Base-by-base conservation (phyloP, 1,284 basidiomycete species). In the Uromyces viciae-fabae region DNA sequence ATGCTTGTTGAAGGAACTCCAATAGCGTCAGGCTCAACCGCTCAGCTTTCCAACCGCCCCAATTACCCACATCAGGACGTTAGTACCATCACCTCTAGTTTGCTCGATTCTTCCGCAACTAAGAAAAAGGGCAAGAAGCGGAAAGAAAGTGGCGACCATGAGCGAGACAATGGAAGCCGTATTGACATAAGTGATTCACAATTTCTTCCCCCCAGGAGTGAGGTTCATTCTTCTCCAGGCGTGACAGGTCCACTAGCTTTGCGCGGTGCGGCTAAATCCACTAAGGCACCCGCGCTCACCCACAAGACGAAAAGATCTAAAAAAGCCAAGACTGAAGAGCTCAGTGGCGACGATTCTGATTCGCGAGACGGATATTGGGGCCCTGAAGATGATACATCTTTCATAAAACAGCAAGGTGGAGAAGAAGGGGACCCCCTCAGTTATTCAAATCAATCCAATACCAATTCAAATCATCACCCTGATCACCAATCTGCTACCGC, bases 101-200 rank as follows among this genome's bases (percentile, higher is more conserved):
- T 43, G 60, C 28, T 33, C 58, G 22, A 5, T 58, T 46, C n/a
- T 75, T 36, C 73, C 43, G 36, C 58, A 8, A 62, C 1, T 28
- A 60, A 60, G 49, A 75, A 75, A 33, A 75, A 75, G 31, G 73
- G 73, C 17, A 75, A 75, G n/a, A 75, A 75, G 49, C 73, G 73
- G 3, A 75, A 75, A 62, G 73, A 75, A 42, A 60, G 25, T n/a
- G 42, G 33, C 17, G 49, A 75, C 33, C 33, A 7, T 33, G 38
- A 75, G 38, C 46, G 54, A 54, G 9, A 8, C 31, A 42, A 25
- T 22, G n/a, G 15, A 8, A 69, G 46, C 42, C 8, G 42, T 69
- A 36, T n/a, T 1, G 66, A 69, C 38, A 42, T n/a, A n/a, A n/a
- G n/a, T n/a, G n/a, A n/a, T 7, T 19, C 25, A 7, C 22, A 66